Evolutionary conservation across 2,329 filamentous ascomycete species (phyloP), one percentile per base, ranked within the genome.

Genomic region (Gaeumannomyces tritici): DNA sequence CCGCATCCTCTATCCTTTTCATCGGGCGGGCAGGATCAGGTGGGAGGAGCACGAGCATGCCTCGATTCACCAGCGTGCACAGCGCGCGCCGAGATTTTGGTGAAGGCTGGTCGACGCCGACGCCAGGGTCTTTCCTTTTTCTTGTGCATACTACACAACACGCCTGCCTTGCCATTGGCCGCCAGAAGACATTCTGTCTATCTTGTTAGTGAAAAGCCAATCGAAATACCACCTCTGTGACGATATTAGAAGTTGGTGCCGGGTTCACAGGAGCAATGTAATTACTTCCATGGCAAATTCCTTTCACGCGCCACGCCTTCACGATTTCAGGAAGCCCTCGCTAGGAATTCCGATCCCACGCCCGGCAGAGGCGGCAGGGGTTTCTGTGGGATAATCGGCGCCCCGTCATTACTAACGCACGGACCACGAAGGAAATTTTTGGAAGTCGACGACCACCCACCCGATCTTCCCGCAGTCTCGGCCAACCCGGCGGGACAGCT

Each of bases 1-100:
- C 15, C 85, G 87, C 72, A 81, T 96, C 35, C 71, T 96, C 62
- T 89, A 85, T 76, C 91, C 91, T 3, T 82, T 80, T 66, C 76
- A 77, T 63, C 83, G 84, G 74, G 79, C 82, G 68, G 84, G 85
- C 13, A 73, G 74, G 28, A 77, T 89, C 29, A 74, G 73, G 69
- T 87, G 83, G 82, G 81, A 81, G 77, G 82, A 87, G 67, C 77
- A 81, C 66, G 65, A 65, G 8, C 61, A 59, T 8, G 42, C 31
- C 1, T 51, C 42, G 21, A 7, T 51, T 9, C 42, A 51, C 24
- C 42, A 24, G 6, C 42, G 42, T n/a, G 42, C 42, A n/a, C 42
- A 51, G n/a, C n/a, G 18, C n/a, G 9, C 42, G n/a, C 42, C 42
- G 42, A 51, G n/a, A 9, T 24, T 21, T 51, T 51, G 42, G 42